A percentile compares a stretch with the other conserved stretches of the same genome.
These are phyloP conservation scores for Cylindrodendrum hubeiense DNA, from an alignment of 2,329 filamentous ascomycete species.

Conservation along the genomic window DNA sequence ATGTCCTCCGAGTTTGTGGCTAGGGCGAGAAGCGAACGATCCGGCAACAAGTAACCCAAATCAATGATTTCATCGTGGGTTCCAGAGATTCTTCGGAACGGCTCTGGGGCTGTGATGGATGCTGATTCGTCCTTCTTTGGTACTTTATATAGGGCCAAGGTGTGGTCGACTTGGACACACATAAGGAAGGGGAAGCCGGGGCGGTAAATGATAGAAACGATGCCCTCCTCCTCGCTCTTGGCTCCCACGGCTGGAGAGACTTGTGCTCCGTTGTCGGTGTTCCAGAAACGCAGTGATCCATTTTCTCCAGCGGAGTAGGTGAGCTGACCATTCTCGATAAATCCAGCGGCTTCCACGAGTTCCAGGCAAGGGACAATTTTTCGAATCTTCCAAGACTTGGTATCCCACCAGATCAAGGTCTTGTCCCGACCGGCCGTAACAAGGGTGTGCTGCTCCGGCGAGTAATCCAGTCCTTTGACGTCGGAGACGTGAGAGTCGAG, in stretches of 20 bases:
- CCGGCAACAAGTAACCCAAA: slow-evolving; percentile 84
- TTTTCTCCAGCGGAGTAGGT: slow-evolving; percentile 89
- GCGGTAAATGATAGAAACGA: slow-evolving; percentile 79
- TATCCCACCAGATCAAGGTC: slow-evolving; percentile 93
- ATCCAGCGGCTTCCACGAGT: slow-evolving; percentile 85
- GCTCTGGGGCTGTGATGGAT: slow-evolving; percentile 58
- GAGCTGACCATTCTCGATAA: slow-evolving; percentile 76
- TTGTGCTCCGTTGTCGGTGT: slow-evolving; percentile 80
- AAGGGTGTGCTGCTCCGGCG: slow-evolving; percentile 77
- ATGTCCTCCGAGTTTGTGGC: slow-evolving; percentile 97
- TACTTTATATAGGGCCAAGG: slow-evolving; percentile 77
- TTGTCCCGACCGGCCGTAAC: slow-evolving; percentile 92
- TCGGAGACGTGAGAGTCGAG: slow-evolving; percentile 96
- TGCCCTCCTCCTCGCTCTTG: slow-evolving; percentile 72
- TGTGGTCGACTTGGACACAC: slow-evolving; percentile 90
- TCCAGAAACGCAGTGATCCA: slow-evolving; percentile 87
- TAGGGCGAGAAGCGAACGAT: slow-evolving; percentile 85
- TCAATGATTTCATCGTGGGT: slow-evolving; percentile 99
- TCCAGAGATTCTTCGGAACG: slow-evolving; percentile 85
- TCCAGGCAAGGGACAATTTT: slow-evolving; percentile 88
- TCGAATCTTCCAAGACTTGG: slow-evolving; percentile 83
- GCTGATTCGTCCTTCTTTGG: slow-evolving; percentile 55
- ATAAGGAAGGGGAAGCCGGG: slow-evolving; percentile 77
- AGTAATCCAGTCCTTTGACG: slow-evolving; percentile 89
- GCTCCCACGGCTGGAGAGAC: slow-evolving; percentile 78